phyloP scores from a whole-genome alignment of 2,329 filamentous ascomycete species.

The Cladosporium sp. region DNA sequence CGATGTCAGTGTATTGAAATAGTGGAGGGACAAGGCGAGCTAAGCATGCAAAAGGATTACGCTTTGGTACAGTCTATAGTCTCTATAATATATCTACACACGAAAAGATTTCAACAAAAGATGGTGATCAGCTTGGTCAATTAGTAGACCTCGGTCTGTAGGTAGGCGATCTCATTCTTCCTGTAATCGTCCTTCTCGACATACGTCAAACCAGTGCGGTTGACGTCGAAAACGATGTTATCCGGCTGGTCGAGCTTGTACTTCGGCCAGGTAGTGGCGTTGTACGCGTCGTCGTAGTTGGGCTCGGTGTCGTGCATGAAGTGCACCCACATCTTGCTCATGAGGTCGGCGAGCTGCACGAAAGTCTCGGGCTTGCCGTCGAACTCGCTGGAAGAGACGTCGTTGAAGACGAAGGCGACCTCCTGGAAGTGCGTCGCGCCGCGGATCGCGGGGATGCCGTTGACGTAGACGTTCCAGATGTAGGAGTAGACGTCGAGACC shows the following conservation, averaged over 20 bases:
- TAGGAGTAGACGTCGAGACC: conserved; percentile 4
- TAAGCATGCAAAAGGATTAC: no score
- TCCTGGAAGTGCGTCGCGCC: conserved; percentile 40
- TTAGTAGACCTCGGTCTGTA: conserved; percentile 2
- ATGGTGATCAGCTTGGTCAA: background rate
- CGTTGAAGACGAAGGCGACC: conserved; percentile 46
- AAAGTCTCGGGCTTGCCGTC: conserved; percentile 6
- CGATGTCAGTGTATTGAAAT: no score
- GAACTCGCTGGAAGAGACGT: conserved; percentile 1
- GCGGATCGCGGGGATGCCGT: conserved; percentile 1
- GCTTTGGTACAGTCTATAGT: no score
- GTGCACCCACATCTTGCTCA: conserved; percentile 9
- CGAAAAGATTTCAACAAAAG: no score
- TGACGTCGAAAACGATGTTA: conserved; percentile 6
- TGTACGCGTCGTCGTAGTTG: background rate
- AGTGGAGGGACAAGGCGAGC: no score
- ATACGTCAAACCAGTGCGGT: conserved; percentile 4
- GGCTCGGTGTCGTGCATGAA: conserved; percentile 6
- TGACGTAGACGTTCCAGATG: conserved; percentile 8
- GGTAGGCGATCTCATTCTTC: background rate
- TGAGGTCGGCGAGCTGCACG: conserved; percentile 1
- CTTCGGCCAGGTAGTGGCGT: background rate
- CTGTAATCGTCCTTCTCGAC: conserved; percentile 5
- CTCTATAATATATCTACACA: no score
- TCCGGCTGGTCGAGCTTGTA: conserved; percentile 1